A percentile compares a stretch with the other conserved stretches of the same genome.
Conservation (phyloP, 164 flowering plant species). For the Saururus chinensis region DNA sequence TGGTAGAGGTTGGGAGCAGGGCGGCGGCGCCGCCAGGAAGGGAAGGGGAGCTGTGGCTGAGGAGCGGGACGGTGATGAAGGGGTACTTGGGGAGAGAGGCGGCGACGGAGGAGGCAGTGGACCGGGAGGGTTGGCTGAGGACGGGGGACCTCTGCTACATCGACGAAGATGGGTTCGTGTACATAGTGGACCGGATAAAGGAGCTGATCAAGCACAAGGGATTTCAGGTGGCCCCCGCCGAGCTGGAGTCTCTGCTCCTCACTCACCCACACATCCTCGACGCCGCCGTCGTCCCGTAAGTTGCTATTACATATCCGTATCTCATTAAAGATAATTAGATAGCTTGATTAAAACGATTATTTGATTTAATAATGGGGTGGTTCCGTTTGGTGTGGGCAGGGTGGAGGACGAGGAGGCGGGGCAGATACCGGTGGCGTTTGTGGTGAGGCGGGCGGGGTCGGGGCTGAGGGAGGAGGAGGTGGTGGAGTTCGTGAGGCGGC, state of each 20-base stretch:
- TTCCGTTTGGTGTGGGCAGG: conserved; percentile 18
- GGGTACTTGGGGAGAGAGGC: conserved; percentile 43
- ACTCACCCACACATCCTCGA: conserved; percentile 48
- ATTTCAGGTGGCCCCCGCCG: conserved; percentile 80
- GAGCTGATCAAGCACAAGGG: conserved; percentile 80
- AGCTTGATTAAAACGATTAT: background rate
- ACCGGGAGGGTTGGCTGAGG: conserved; percentile 50
- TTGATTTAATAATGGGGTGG: background rate
- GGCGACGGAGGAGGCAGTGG: conserved; percentile 41
- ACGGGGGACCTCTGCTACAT: conserved; percentile 72
- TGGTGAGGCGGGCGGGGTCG: conserved; percentile 38
- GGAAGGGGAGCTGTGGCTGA: conserved; percentile 67
- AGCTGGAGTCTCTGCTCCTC: conserved; percentile 53
- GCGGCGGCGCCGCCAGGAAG: conserved; percentile 25
- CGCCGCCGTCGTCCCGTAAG: conserved; percentile 73
- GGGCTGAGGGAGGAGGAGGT: conserved; percentile 38
- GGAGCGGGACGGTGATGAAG: conserved; percentile 53
- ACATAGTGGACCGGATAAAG: conserved; percentile 63
- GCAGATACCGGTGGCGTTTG: conserved; percentile 62
- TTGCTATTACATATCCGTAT: conserved; percentile 6
- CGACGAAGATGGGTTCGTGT: conserved; percentile 48
- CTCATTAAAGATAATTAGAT: background rate
- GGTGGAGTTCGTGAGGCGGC: conserved; percentile 40
- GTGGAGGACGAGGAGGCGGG: conserved; percentile 63
- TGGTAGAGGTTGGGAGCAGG: conserved; percentile 47